These are phyloP conservation scores for Tuber umbilicatum DNA, from an alignment of 495 filamentous ascomycete species.

Conservation along the genomic window DNA sequence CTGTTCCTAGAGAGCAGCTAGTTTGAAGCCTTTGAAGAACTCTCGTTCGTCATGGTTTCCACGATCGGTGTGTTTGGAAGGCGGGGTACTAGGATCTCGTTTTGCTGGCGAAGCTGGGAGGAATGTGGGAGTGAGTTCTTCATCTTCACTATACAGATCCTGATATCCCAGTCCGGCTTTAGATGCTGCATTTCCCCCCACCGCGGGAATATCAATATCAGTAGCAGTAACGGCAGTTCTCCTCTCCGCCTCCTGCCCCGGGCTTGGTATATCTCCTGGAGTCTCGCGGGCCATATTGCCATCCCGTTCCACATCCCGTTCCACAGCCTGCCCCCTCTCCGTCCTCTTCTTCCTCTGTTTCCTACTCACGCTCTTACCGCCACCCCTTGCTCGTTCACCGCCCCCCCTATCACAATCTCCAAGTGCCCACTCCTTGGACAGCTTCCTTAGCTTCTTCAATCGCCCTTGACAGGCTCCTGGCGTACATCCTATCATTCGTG, in stretches of 20 bases:
- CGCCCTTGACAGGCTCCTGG: constrained; percentile 40
- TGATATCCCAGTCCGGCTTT: background rate
- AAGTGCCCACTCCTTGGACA: constrained; percentile 29
- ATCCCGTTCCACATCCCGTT: too few species aligned
- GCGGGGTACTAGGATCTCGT: background rate
- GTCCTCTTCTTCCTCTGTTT: background rate
- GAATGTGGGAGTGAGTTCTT: background rate
- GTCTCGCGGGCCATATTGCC: background rate
- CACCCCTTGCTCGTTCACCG: constrained; percentile 3
- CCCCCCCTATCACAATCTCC: constrained; percentile 12
- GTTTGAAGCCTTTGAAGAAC: background rate
- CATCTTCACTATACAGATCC: background rate
- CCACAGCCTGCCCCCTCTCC: background rate
- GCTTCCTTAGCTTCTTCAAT: constrained; percentile 41
- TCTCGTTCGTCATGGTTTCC: background rate
- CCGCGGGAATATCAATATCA: background rate
- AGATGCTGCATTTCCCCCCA: background rate
- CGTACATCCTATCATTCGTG: constrained; percentile 39
- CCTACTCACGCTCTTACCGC: background rate
- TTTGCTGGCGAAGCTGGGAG: background rate
- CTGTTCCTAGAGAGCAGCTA: background rate
- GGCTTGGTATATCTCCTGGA: background rate
- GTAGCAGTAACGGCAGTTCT: background rate
- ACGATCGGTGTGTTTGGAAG: background rate
- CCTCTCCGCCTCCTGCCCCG: background rate